Conservation (phyloP, 768 basidiomycete species). For the Xerocomus potaroensis region DNA sequence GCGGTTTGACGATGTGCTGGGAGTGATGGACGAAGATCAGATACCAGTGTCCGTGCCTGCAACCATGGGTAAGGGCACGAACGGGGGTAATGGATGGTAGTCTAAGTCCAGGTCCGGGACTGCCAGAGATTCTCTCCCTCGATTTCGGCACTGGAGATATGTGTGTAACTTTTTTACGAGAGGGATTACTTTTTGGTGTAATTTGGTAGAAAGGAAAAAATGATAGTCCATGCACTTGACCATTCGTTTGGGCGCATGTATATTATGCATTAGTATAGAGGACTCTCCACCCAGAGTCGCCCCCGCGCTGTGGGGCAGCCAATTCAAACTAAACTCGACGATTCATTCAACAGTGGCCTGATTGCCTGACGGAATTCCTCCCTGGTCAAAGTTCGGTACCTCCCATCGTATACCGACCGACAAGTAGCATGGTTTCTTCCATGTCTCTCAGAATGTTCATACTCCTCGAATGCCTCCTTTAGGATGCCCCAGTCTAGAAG, state of each 20-base stretch:
- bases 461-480: slow-evolving; percentile 4
- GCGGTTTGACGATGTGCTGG: slow-evolving; percentile 31
- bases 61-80: background rate
- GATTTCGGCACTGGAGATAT: too few species aligned
- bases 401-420: background rate
- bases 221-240: too few species aligned
- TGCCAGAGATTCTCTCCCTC: too few species aligned
- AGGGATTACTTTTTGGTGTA: too few species aligned
- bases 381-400: background rate
- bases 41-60: slow-evolving; percentile 11
- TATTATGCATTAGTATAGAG: too few species aligned
- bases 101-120: background rate
- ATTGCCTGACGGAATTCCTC: background rate
- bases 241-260: too few species aligned
- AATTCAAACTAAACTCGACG: too few species aligned
- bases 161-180: too few species aligned
- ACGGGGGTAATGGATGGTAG: background rate
- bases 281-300: too few species aligned
- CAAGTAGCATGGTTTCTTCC: background rate
- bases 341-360: background rate
- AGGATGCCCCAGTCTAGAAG: slow-evolving; percentile 3
- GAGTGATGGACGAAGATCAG: slow-evolving; percentile 33
- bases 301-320: too few species aligned
- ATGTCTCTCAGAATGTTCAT: background rate
- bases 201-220: too few species aligned